Percentiles rank a stretch among this genome's conserved stretches.
phyloP scores from a whole-genome alignment of 2,329 filamentous ascomycete genomes.

The Colletotrichum orbiculare region DNA sequence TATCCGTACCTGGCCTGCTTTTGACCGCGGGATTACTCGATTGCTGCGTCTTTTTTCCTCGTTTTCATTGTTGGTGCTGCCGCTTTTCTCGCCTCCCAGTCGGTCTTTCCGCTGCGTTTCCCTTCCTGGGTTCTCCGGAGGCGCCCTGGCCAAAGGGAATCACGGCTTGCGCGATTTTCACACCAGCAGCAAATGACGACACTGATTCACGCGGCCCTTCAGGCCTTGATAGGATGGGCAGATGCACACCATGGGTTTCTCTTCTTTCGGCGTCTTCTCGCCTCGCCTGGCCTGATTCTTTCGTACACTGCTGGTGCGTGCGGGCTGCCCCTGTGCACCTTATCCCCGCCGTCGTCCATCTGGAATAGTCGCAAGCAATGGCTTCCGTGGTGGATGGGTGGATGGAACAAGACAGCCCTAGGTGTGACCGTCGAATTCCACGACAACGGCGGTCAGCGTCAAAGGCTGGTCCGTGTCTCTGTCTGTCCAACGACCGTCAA shows the following conservation, averaged over 20 bases:
- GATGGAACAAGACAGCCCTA: not conserved
- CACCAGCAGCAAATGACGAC: constrained; percentile 32
- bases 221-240: not conserved
- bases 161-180: constrained; percentile 34
- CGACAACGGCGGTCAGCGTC: constrained; percentile 18
- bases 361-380: not conserved
- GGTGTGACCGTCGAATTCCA: no score
- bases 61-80: not conserved
- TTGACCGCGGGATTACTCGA: constrained; percentile 17
- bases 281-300: constrained; percentile 7
- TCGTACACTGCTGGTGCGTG: constrained; percentile 22
- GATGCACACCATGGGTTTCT: not conserved
- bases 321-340: not conserved
- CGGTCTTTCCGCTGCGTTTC: constrained; percentile 26
- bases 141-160: constrained; percentile 17
- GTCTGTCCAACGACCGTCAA: constrained; percentile 22
- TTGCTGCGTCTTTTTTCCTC: constrained; percentile 17
- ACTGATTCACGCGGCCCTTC: constrained; percentile 9
- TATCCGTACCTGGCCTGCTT: constrained; percentile 17
- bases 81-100: constrained; percentile 7
- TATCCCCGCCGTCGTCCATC: not conserved
- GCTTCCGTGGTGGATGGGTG: not conserved
- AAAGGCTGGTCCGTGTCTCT: constrained; percentile 11
- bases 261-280: constrained; percentile 9
- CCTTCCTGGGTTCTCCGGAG: constrained; percentile 28